Conservation (phyloP, 768 basidiomycete species). For the Trametopsis cervina region DNA sequence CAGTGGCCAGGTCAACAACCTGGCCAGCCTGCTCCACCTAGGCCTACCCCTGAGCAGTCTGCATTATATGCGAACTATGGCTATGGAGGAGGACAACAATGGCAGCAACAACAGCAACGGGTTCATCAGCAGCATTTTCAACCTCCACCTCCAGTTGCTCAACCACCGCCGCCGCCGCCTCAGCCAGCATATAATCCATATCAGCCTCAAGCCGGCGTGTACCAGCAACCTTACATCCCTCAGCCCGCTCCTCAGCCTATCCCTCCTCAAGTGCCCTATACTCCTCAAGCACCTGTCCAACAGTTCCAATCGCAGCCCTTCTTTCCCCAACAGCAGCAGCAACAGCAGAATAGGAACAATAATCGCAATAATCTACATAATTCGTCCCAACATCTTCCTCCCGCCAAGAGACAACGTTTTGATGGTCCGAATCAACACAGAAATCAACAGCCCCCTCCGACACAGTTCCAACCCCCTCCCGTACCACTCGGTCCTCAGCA, state of each 20-base stretch:
- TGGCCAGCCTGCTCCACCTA: conserved; percentile 35
- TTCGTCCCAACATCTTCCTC: conserved; percentile 76
- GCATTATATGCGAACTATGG: conserved; percentile 89
- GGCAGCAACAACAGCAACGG: conserved; percentile 55
- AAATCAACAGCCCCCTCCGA: conserved; percentile 49
- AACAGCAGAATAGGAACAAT: conserved; percentile 27
- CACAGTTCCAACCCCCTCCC: conserved; percentile 59
- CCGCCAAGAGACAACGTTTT: conserved; percentile 86
- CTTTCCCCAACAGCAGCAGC: conserved; percentile 22
- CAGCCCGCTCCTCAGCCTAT: conserved; percentile 46
- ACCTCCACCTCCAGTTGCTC: conserved; percentile 40
- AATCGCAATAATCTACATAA: conserved; percentile 35
- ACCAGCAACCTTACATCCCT: conserved; percentile 61
- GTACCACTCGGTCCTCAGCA: conserved; percentile 40
- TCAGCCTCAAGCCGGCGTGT: conserved; percentile 53
- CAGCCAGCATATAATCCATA: conserved; percentile 71
- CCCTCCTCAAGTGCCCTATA: conserved; percentile 34
- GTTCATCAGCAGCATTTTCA: conserved; percentile 43
- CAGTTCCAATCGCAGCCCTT: conserved; percentile 28
- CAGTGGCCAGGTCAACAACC: conserved; percentile 60
- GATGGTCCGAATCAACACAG: conserved; percentile 65
- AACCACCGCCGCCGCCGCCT: conserved; percentile 47
- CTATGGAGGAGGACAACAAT: conserved; percentile 63
- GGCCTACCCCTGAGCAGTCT: conserved; percentile 73
- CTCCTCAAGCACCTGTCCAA: conserved; percentile 38